Percentiles rank a stretch among this genome's conserved stretches.
Evolutionary conservation across 1,284 basidiomycete species (phyloP).

Genomic region (Neonothopanus nambi): DNA sequence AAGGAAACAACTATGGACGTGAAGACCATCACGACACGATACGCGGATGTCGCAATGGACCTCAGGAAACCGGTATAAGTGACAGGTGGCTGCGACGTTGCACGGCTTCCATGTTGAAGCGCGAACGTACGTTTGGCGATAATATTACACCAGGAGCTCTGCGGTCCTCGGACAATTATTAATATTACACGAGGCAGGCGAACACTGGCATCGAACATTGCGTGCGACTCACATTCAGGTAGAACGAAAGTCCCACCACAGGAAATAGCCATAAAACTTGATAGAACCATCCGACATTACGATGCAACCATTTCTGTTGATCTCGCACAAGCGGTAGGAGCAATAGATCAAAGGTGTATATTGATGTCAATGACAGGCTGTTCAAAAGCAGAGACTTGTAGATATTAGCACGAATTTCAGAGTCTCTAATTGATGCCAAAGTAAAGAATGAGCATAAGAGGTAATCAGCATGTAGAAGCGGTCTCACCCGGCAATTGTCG

Average conservation of each 20-base stretch:
- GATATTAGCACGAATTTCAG: constrained; percentile 70
- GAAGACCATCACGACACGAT: constrained; percentile 75
- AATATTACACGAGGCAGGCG: neutral
- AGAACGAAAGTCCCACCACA: constrained; percentile 68
- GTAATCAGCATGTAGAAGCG: constrained; percentile 20
- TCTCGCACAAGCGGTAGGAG: constrained; percentile 68
- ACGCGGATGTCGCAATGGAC: constrained; percentile 73
- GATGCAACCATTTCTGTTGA: constrained; percentile 65
- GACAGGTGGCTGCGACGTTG: constrained; percentile 42
- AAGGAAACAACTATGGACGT: constrained; percentile 75
- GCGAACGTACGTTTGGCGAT: constrained; percentile 72
- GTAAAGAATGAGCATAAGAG: constrained; percentile 9
- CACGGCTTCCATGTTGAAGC: constrained; percentile 64
- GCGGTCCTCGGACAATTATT: constrained; percentile 11
- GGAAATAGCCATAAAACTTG: constrained; percentile 75
- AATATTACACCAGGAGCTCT: constrained; percentile 73
- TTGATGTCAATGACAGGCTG: constrained; percentile 63
- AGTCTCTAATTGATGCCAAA: constrained; percentile 48
- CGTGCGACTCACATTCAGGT: constrained; percentile 64
- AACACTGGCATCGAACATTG: neutral
- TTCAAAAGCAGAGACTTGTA: constrained; percentile 76
- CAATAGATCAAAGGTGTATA: constrained; percentile 71
- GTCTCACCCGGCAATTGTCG: constrained; percentile 45
- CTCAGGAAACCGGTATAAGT: constrained; percentile 74
- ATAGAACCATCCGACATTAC: constrained; percentile 75